phyloP scores from a whole-genome alignment of 2,329 filamentous ascomycete genomes.

The Simplicillium sp. region DNA sequence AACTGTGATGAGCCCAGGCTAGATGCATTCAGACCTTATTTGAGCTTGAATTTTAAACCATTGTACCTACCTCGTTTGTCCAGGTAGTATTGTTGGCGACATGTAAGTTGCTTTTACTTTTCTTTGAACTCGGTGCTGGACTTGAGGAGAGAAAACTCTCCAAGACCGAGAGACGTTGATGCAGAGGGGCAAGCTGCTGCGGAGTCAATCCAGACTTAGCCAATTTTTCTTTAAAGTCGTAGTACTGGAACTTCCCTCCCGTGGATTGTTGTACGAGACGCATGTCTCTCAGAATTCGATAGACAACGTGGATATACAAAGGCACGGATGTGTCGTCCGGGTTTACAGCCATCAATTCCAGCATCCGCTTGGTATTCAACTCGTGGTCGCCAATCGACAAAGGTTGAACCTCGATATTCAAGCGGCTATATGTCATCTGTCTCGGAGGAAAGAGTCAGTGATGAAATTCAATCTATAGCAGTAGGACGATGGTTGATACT shows the following conservation, averaged over 20 bases:
- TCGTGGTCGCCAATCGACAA: slow-evolving; percentile 40
- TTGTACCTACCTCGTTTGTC: slow-evolving; percentile 3
- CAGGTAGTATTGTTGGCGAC: not conserved
- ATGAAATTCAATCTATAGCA: not conserved
- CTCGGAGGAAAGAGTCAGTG: no score
- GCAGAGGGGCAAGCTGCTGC: slow-evolving; percentile 44
- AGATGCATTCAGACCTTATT: not conserved
- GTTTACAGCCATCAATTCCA: slow-evolving; percentile 52
- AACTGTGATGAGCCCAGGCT: slow-evolving; percentile 48
- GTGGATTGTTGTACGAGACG: slow-evolving; percentile 32
- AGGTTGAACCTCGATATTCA: slow-evolving; percentile 35
- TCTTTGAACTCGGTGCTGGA: not conserved
- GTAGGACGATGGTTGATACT: not conserved
- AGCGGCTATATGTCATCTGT: slow-evolving; percentile 30
- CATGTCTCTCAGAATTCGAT: slow-evolving; percentile 47
- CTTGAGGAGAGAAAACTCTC: slow-evolving; percentile 48
- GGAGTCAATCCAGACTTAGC: slow-evolving; percentile 12
- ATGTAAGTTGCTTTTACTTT: not conserved
- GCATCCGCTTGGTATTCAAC: slow-evolving; percentile 48
- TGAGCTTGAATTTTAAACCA: no score
- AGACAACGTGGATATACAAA: slow-evolving; percentile 48
- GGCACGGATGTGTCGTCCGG: slow-evolving; percentile 32
- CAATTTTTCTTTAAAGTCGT: slow-evolving; percentile 27
- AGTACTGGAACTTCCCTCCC: slow-evolving; percentile 36
- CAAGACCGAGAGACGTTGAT: slow-evolving; percentile 50